Percentiles rank a stretch among this genome's conserved stretches.
These are phyloP conservation scores for Xenosphaeropsis pyriputrescens DNA, from an alignment of 2,329 filamentous ascomycete species.

Conservation along the genomic window DNA sequence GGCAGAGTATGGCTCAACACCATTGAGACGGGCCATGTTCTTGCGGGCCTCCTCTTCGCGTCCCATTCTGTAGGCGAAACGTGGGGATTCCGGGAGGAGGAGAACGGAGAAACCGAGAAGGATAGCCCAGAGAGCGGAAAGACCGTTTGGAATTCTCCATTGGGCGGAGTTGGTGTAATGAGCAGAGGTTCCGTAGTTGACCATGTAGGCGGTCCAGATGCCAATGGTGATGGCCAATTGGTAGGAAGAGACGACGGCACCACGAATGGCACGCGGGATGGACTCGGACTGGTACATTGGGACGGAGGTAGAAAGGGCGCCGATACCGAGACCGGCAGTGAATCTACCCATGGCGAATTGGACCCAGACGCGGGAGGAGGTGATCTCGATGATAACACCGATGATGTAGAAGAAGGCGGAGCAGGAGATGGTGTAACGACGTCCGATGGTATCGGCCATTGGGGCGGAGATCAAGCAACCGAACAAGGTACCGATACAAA, in stretches of 20 bases:
- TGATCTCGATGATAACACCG: constrained; percentile 50
- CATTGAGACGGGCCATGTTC: constrained; percentile 28
- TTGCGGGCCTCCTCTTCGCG: constrained; percentile 30
- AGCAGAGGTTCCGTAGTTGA: constrained; percentile 45
- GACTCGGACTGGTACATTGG: constrained; percentile 58
- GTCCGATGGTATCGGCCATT: constrained; percentile 45
- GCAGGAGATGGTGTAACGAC: constrained; percentile 44
- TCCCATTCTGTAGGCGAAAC: constrained; percentile 32
- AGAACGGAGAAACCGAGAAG: constrained; percentile 34
- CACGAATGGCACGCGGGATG: constrained; percentile 47
- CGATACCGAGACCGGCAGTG: constrained; percentile 52
- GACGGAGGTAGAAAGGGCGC: constrained; percentile 46
- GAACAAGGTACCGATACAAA: constrained; percentile 42
- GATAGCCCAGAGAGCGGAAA: constrained; percentile 39
- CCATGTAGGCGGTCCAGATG: constrained; percentile 42
- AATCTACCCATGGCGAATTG: constrained; percentile 51
- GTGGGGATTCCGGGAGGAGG: constrained; percentile 38
- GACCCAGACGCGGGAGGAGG: constrained; percentile 39
- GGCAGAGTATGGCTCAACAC: constrained; percentile 22
- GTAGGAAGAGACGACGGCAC: constrained; percentile 47
- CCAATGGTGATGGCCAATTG: constrained; percentile 58
- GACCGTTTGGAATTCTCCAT: constrained; percentile 47
- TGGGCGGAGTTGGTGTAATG: constrained; percentile 27
- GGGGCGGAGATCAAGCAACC: constrained; percentile 43
- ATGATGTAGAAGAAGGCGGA: constrained; percentile 48